These are phyloP conservation scores for Hansfordia pulvinata DNA, from an alignment of 2,329 filamentous ascomycete species.

Conservation along the genomic window DNA sequence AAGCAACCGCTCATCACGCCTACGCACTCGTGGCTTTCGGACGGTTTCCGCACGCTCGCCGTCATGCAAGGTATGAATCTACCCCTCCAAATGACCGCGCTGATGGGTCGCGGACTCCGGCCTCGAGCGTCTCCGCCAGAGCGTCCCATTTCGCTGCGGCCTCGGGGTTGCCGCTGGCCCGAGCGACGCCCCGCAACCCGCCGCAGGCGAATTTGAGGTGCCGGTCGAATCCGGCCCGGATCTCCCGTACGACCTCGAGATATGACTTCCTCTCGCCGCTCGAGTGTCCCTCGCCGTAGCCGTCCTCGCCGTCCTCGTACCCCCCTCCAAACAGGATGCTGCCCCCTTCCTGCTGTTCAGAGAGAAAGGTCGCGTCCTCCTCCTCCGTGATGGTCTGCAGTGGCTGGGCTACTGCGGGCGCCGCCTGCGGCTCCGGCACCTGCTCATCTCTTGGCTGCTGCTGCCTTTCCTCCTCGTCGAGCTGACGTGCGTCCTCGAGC, in stretches of 20 bases:
- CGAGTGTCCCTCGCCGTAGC: slow-evolving; percentile 20
- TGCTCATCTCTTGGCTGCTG: slow-evolving; percentile 21
- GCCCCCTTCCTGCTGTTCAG: slow-evolving; percentile 14
- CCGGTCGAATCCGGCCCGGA: slow-evolving; percentile 50
- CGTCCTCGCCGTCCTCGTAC: slow-evolving; percentile 19
- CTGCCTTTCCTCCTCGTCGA: slow-evolving; percentile 22
- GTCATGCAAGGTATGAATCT: too few species aligned
- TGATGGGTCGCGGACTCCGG: slow-evolving; percentile 22
- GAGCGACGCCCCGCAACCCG: slow-evolving; percentile 60
- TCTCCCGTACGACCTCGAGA: slow-evolving; percentile 34
- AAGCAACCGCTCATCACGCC: too few species aligned
- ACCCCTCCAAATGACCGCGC: slow-evolving; percentile 4
- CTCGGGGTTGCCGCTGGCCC: slow-evolving; percentile 54
- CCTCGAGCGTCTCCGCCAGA: slow-evolving; percentile 66
- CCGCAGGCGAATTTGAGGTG: slow-evolving; percentile 57
- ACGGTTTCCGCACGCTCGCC: too few species aligned
- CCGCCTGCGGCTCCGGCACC: slow-evolving; percentile 7
- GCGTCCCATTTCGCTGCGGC: slow-evolving; percentile 59
- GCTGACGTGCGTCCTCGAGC: slow-evolving; percentile 46
- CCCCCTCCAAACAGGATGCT: slow-evolving; percentile 10
- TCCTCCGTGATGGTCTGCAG: slow-evolving; percentile 14
- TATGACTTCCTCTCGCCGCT: too few species aligned
- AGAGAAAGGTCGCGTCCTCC: slow-evolving; percentile 17
- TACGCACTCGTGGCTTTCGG: too few species aligned
- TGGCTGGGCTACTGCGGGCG: slow-evolving; percentile 11